These are phyloP conservation scores for Aspergillus fischeri DNA, from an alignment of 2,329 filamentous ascomycete species.

Conservation along the genomic window DNA sequence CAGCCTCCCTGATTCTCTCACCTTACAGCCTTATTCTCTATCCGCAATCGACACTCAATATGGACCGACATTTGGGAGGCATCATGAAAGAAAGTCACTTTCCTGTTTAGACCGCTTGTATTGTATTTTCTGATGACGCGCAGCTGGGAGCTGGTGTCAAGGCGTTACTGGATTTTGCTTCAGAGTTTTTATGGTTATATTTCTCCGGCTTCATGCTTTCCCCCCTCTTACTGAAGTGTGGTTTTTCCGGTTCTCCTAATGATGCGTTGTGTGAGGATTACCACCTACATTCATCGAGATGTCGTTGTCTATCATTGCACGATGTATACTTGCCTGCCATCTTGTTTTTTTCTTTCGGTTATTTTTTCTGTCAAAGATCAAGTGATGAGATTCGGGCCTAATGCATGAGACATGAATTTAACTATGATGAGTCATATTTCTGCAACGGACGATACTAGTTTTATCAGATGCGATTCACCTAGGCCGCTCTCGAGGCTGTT, in stretches of 20 bases:
- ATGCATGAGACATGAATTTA: conserved; percentile 20
- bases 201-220: conserved; percentile 10
- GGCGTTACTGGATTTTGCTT: conserved; percentile 10
- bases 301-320: conserved; percentile 12
- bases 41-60: not conserved
- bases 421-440: conserved; percentile 15
- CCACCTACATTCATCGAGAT: conserved; percentile 14
- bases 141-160: conserved; percentile 13
- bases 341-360: conserved; percentile 10
- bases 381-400: conserved; percentile 20
- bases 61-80: conserved; percentile 4
- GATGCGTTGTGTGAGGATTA: conserved; percentile 14
- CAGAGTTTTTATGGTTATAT: conserved; percentile 16
- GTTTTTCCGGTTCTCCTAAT: conserved; percentile 11
- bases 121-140: conserved; percentile 15
- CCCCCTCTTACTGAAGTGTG: conserved; percentile 13
- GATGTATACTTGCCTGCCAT: conserved; percentile 14
- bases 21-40: not conserved
- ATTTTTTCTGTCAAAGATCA: conserved; percentile 4
- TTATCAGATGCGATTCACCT: conserved; percentile 8
- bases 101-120: conserved; percentile 23
- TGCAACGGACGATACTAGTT: conserved; percentile 3
- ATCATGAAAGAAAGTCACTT: conserved; percentile 12
- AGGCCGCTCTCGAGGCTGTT: conserved; percentile 1
- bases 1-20: not conserved